Conservation (phyloP, 108 stramenopile species). For the Skeletonema costatum region DNA sequence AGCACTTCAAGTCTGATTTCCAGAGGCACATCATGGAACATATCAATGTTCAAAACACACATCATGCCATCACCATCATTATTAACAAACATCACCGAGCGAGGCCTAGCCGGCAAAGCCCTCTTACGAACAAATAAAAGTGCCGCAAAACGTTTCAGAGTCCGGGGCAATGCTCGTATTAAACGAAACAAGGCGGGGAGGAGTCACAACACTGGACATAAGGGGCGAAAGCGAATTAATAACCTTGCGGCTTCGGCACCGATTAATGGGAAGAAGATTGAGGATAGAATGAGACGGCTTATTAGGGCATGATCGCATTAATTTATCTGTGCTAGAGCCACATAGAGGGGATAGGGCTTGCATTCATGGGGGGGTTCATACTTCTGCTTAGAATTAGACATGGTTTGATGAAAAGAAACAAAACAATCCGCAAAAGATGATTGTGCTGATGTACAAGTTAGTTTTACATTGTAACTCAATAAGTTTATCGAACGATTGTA, state of each 20-base stretch:
- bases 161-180: constrained; percentile 73
- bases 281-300: constrained; percentile 64
- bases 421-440: too few relatives aligned
- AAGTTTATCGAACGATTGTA: neutral
- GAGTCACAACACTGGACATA: constrained; percentile 85
- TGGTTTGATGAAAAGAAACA: too few relatives aligned
- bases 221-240: constrained; percentile 60
- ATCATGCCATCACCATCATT: neutral
- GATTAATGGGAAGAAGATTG: constrained; percentile 66
- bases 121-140: constrained; percentile 76
- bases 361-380: neutral
- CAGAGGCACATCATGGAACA: neutral
- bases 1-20: constrained; percentile 7
- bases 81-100: neutral
- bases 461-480: neutral
- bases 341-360: neutral
- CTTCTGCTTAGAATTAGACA: neutral
- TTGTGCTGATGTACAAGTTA: neutral
- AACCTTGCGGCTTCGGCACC: constrained; percentile 61
- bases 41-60: neutral
- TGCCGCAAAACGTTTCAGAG: constrained; percentile 71
- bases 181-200: constrained; percentile 66
- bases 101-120: constrained; percentile 42
- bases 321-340: too few relatives aligned
- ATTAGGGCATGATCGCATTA: constrained; percentile 20